These are phyloP conservation scores for Megacollybia platyphylla DNA, from an alignment of 1,284 basidiomycete species.

Conservation along the genomic window DNA sequence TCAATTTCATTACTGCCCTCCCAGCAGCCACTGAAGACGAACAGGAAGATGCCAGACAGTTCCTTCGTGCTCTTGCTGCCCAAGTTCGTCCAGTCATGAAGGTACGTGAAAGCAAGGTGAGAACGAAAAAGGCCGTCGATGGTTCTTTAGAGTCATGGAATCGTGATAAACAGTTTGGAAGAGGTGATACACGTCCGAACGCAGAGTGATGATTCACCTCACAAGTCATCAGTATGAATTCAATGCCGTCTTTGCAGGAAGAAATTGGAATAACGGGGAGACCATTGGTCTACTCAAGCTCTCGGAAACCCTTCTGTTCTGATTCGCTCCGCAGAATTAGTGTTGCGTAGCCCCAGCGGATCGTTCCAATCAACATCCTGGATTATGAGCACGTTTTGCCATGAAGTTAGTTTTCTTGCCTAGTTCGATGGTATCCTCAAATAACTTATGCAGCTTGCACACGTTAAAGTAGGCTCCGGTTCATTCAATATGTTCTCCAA, in stretches of 20 bases:
- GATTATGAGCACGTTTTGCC: constrained; percentile 68
- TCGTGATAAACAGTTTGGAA: constrained; percentile 64
- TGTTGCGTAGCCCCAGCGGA: constrained; percentile 49
- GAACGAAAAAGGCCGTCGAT: neutral
- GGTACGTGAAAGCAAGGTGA: constrained; percentile 25
- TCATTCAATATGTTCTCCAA: neutral
- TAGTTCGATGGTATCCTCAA: neutral
- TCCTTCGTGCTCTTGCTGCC: constrained; percentile 64
- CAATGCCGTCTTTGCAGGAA: constrained; percentile 63
- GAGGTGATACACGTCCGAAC: constrained; percentile 34
- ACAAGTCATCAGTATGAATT: constrained; percentile 45
- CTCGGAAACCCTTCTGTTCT: neutral
- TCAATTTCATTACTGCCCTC: constrained; percentile 67
- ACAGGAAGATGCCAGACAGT: constrained; percentile 48
- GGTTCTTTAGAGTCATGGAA: constrained; percentile 16
- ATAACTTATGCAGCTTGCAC: constrained; percentile 41
- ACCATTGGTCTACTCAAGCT: constrained; percentile 37
- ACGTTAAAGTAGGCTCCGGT: constrained; percentile 48
- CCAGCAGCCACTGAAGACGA: constrained; percentile 23
- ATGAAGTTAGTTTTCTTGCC: constrained; percentile 43
- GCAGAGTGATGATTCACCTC: constrained; percentile 1
- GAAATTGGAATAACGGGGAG: constrained; percentile 75
- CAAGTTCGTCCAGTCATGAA: constrained; percentile 77
- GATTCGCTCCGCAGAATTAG: constrained; percentile 43
- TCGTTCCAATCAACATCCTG: constrained; percentile 49